These are phyloP conservation scores for Colletotrichum phormii DNA, from an alignment of 2,329 filamentous ascomycete genomes.

Conservation along the genomic window DNA sequence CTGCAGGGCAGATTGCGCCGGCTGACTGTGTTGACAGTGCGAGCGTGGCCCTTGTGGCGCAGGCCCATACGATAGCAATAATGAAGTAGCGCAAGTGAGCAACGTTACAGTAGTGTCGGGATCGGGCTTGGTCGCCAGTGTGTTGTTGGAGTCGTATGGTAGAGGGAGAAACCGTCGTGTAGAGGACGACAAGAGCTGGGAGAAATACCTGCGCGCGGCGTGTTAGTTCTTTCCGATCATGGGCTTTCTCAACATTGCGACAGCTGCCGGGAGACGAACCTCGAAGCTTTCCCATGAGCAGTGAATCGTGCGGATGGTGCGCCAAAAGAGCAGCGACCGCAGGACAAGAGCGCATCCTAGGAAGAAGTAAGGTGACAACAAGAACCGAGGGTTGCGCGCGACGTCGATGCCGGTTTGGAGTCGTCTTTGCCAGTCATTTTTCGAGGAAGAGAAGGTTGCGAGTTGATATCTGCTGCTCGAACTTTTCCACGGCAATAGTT, in stretches of 20 bases:
- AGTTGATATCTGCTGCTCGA: constrained; percentile 16
- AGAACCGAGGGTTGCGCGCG: constrained; percentile 27
- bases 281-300: constrained; percentile 49
- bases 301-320: constrained; percentile 46
- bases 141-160: constrained; percentile 41
- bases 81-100: constrained; percentile 37
- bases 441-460: not conserved
- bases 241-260: not conserved
- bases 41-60: constrained; percentile 44
- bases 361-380: constrained; percentile 34
- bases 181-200: constrained; percentile 43
- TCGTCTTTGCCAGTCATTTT: not conserved
- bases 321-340: constrained; percentile 47
- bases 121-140: constrained; percentile 34
- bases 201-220: constrained; percentile 44
- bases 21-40: constrained; percentile 41
- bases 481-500: constrained; percentile 20
- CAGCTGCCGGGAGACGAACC: constrained; percentile 40
- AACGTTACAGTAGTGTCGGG: constrained; percentile 20
- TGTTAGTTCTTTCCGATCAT: not conserved
- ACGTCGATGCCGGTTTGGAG: constrained; percentile 16
- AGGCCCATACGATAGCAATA: constrained; percentile 46
- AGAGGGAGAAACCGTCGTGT: constrained; percentile 38
- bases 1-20: constrained; percentile 46
- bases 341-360: constrained; percentile 41